Evolutionary conservation across 2,329 filamentous ascomycete species (phyloP), one percentile per base, ranked within the genome.

Genomic region (Fusarium nematophilum): DNA sequence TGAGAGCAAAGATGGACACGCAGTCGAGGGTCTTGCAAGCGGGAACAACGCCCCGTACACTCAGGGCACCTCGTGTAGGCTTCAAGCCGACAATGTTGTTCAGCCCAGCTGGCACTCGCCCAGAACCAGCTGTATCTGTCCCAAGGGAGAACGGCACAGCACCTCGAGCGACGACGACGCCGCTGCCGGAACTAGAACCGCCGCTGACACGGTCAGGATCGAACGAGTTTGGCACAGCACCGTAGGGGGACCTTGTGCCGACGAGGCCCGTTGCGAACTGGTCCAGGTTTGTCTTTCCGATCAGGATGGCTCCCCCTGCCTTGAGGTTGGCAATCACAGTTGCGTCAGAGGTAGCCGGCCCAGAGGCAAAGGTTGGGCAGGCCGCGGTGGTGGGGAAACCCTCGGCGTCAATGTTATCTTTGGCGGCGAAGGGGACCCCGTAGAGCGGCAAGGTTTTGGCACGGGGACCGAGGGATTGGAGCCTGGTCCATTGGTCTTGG

Each of bases 231-330:
- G 81, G 76, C 1, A 84, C 81, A 15, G 78, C 80, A 3, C 86
- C 86, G 51, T 83, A 86, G 0, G 86, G 85, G 3, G 83, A 86
- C 26, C 86, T 79, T 8, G 83, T 86, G 8, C 86, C 86, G 6
- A 83, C 84, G 4, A 89, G 77, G 0, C 86, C 86, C 1, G 86
- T 88, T 1, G 86, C 86, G 6, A 89, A 79, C 63, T 89, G 86
- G 57, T 89, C 86, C 44, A 89, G 76, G 60, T 83, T 84, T 4
- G 81, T 80, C 64, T 88, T 88, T 8, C 86, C 86, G 25, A 88
- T 74, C 26, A 85, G 78, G 2, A 88, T 72, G 2, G 82, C 86
- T 1, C 85, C 86, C 7, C 82, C 79, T 1, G 77, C 74, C 17
- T 83, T 77, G 13, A 86, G 72, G 18, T 74, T 78, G 6, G 80